Evolutionary conservation across 192 early-diverging fungal genomes (phyloP).

Genomic region (Neocallimastix lanati): DNA sequence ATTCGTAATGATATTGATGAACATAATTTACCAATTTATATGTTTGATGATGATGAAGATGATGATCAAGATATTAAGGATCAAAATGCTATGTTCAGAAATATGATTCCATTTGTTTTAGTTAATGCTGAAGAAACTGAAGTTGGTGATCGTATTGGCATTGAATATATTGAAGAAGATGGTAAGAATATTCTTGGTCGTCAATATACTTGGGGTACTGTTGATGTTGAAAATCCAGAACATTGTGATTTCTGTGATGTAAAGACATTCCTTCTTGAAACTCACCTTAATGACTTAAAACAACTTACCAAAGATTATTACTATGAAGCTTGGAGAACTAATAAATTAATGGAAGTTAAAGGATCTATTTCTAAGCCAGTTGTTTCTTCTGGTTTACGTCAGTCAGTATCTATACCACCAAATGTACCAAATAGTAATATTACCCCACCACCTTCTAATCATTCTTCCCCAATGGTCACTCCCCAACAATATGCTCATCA

Average conservation of each 20-base stretch:
- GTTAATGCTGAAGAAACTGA: constrained; percentile 22
- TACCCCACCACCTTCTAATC: not conserved
- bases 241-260: constrained; percentile 23
- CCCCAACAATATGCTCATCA: not conserved
- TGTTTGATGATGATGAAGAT: not conserved
- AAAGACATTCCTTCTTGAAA: constrained; percentile 16
- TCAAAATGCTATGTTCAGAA: constrained; percentile 14
- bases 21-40: not conserved
- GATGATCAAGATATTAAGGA: not conserved
- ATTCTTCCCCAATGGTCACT: not conserved
- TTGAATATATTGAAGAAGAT: constrained; percentile 1
- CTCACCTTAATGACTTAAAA: constrained; percentile 21
- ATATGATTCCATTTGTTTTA: constrained; percentile 20
- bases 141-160: not conserved
- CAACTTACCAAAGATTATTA: constrained; percentile 15
- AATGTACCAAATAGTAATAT: not conserved
- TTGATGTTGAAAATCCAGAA: constrained; percentile 21
- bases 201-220: constrained; percentile 22
- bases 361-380: constrained; percentile 5
- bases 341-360: constrained; percentile 20
- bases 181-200: constrained; percentile 11
- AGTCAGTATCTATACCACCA: not conserved
- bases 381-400: not conserved
- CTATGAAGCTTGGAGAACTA: constrained; percentile 29
- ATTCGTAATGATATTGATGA: not conserved